These are phyloP conservation scores for Clonostachys rosea DNA, from an alignment of 2,329 filamentous ascomycete species.

Conservation along the genomic window DNA sequence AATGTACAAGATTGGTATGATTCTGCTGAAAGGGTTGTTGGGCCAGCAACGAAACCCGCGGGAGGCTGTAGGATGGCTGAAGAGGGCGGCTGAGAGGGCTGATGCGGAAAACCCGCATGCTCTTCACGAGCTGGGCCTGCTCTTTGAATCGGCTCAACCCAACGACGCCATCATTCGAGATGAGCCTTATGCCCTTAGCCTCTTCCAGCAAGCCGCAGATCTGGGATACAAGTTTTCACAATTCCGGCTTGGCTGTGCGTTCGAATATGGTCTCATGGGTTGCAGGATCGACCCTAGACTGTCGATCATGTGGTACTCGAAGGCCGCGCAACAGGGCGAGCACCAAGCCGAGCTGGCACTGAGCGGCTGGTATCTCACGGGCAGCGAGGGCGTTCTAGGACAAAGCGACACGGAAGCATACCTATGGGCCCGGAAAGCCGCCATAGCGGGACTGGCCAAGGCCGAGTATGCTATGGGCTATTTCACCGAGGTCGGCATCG, in stretches of 20 bases:
- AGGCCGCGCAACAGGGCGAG: conserved; percentile 86
- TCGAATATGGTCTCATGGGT: conserved; percentile 83
- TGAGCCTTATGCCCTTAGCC: conserved; percentile 71
- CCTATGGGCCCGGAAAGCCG: conserved; percentile 93
- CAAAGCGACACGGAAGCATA: conserved; percentile 97
- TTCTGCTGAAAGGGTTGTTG: conserved; percentile 87
- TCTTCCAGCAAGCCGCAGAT: conserved; percentile 82
- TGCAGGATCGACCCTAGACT: conserved; percentile 77
- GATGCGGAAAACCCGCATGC: conserved; percentile 91
- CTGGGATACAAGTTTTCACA: conserved; percentile 95
- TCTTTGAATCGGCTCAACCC: conserved; percentile 59
- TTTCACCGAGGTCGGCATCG: conserved; percentile 93
- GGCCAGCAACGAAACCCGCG: conserved; percentile 77
- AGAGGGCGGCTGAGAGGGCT: conserved; percentile 83
- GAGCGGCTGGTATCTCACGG: conserved; percentile 93
- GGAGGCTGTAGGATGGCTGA: conserved; percentile 89
- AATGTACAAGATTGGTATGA: conserved; percentile 99
- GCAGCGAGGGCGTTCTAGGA: conserved; percentile 78
- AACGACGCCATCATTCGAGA: conserved; percentile 77
- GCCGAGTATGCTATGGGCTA: conserved; percentile 98
- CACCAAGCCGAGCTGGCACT: conserved; percentile 86
- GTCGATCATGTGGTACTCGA: conserved; percentile 92
- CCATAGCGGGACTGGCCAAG: conserved; percentile 81
- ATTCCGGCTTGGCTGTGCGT: conserved; percentile 81
- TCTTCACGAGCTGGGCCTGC: conserved; percentile 76